A percentile compares a stretch with the other conserved stretches of the same genome.
Conservation (phyloP, 495 filamentous ascomycete species). For the Penicillium salamii region DNA sequence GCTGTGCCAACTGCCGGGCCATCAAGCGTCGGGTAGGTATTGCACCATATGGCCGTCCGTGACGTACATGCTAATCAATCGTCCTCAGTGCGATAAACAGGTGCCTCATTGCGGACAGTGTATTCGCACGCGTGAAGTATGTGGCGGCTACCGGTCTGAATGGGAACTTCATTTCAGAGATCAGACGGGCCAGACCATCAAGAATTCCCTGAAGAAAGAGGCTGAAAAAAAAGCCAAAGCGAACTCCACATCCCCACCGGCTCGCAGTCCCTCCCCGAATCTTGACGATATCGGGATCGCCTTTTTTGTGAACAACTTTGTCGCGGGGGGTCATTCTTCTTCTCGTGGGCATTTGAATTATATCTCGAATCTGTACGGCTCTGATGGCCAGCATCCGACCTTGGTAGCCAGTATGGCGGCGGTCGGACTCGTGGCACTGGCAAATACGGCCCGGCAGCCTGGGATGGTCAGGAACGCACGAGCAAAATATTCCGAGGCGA, state of each 20-base stretch:
- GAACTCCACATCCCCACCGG: neutral
- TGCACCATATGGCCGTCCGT: neutral
- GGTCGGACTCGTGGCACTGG: conserved; percentile 41
- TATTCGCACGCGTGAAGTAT: conserved; percentile 22
- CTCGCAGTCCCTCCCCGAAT: conserved; percentile 9
- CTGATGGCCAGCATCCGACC: conserved; percentile 29
- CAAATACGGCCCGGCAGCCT: conserved; percentile 30
- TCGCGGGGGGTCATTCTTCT: conserved; percentile 19
- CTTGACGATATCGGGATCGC: conserved; percentile 27
- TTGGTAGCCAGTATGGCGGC: conserved; percentile 42
- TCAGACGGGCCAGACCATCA: conserved; percentile 27
- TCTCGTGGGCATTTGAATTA: conserved; percentile 35
- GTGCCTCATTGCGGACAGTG: conserved; percentile 30
- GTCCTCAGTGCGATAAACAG: conserved; percentile 25
- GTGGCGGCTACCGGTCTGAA: conserved; percentile 29
- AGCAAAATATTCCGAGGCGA: conserved; percentile 40
- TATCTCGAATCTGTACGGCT: conserved; percentile 19
- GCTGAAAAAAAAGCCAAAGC: neutral
- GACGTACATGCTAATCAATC: neutral
- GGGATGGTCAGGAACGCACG: conserved; percentile 33
- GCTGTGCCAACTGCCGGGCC: neutral
- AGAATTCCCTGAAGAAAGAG: conserved; percentile 16
- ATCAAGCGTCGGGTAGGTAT: neutral
- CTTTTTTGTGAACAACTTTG: conserved; percentile 38
- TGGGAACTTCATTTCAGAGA: conserved; percentile 48